Conservation (phyloP, 768 basidiomycete species). For the Pleurotus djamor region DNA sequence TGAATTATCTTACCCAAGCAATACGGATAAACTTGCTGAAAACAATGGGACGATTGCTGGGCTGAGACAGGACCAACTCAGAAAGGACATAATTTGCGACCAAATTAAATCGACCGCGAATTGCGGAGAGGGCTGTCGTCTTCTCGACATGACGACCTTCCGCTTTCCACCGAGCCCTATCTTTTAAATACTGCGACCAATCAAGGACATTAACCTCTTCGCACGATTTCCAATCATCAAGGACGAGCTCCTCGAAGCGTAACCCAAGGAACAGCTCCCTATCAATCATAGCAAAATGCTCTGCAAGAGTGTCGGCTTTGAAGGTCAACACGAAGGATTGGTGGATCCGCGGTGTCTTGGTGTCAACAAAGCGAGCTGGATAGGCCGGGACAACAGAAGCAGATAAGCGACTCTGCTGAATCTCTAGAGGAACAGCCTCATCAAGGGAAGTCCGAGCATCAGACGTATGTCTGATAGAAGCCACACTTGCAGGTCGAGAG, state of each 20-base stretch:
- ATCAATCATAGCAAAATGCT: conserved; percentile 87
- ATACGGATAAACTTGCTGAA: conserved; percentile 82
- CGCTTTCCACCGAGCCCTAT: conserved; percentile 65
- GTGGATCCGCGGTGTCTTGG: conserved; percentile 43
- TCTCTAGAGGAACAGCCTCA: conserved; percentile 66
- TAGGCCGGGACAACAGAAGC: conserved; percentile 20
- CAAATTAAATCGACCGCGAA: conserved; percentile 83
- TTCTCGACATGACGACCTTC: conserved; percentile 57
- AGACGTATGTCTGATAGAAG: conserved; percentile 1
- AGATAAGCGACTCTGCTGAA: conserved; percentile 57
- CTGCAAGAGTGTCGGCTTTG: conserved; percentile 61
- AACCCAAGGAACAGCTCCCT: conserved; percentile 82
- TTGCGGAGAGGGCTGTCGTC: conserved; percentile 69
- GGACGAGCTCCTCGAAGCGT: conserved; percentile 86
- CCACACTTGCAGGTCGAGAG: conserved; percentile 25
- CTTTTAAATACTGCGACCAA: conserved; percentile 82
- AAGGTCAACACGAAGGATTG: conserved; percentile 72
- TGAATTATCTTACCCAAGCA: conserved; percentile 63
- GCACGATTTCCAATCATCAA: conserved; percentile 64
- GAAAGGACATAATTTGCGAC: conserved; percentile 78
- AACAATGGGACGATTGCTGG: conserved; percentile 59
- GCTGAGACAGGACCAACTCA: conserved; percentile 77
- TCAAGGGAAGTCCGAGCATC: conserved; percentile 47
- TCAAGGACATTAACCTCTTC: conserved; percentile 72
- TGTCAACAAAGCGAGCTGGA: conserved; percentile 26